Evolutionary conservation across 2,329 filamentous ascomycete genomes (phyloP).

Genomic region (Fusarium liriodendri): DNA sequence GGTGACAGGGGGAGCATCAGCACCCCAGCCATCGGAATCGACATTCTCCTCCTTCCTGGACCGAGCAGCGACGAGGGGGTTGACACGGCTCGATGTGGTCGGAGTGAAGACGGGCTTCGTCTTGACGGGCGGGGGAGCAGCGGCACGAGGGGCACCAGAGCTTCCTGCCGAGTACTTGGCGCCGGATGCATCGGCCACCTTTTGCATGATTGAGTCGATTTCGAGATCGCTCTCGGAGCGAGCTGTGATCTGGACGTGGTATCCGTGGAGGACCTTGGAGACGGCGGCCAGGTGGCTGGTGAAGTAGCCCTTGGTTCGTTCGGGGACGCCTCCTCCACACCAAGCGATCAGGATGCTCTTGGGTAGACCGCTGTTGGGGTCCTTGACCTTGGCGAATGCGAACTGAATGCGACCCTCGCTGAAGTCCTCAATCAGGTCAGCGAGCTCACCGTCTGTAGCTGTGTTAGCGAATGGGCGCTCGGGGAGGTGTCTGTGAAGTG

Average conservation of each 20-base stretch:
- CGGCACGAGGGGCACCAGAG: conserved; percentile 62
- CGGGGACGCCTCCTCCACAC: conserved; percentile 98
- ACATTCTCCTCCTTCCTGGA: conserved; percentile 69
- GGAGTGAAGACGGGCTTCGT: conserved; percentile 95
- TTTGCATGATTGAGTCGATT: conserved; percentile 88
- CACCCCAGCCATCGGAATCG: conserved; percentile 93
- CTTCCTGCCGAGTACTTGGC: conserved; percentile 87
- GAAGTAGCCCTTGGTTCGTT: conserved; percentile 98
- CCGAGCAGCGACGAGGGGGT: conserved; percentile 75
- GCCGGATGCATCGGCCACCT: conserved; percentile 93
- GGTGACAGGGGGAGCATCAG: conserved; percentile 90
- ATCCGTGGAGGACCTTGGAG: conserved; percentile 92
- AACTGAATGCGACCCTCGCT: conserved; percentile 97
- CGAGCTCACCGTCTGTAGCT: conserved; percentile 83
- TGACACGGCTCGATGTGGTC: conserved; percentile 66
- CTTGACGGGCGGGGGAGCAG: conserved; percentile 76
- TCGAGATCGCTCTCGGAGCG: conserved; percentile 90
- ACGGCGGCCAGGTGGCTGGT: conserved; percentile 92
- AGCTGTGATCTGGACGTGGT: conserved; percentile 97
- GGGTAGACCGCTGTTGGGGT: conserved; percentile 88
- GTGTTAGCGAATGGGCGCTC: conserved; percentile 30
- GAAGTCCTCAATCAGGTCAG: conserved; percentile 93
- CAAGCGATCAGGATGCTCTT: conserved; percentile 96
- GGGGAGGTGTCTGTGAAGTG: neutral
- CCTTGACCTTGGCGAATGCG: conserved; percentile 95